phyloP scores from a whole-genome alignment of 176 grass and related monocot species.

The Echinochloa phyllopogon region DNA sequence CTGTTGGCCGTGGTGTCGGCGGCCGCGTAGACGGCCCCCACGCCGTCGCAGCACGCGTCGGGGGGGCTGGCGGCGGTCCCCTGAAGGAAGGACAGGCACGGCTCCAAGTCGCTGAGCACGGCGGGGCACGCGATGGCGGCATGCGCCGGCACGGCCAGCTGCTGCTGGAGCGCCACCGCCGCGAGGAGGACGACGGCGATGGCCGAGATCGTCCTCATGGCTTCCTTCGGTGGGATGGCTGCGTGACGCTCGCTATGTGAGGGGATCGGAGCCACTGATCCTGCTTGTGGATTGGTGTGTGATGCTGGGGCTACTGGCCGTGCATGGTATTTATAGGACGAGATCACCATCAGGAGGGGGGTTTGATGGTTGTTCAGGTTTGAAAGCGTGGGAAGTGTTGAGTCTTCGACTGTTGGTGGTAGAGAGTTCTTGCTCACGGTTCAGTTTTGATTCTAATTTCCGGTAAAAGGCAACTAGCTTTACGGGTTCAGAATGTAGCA shows the following conservation, averaged over 20 bases:
- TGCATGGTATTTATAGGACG: constrained; percentile 31
- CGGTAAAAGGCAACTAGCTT: background rate
- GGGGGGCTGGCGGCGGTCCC: constrained; percentile 18
- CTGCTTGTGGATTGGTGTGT: background rate
- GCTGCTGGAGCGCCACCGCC: constrained; percentile 13
- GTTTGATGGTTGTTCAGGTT: background rate
- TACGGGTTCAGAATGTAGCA: background rate
- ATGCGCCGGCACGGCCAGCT: constrained; percentile 1
- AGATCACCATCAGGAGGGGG: background rate
- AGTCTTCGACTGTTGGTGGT: background rate
- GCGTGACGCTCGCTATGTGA: too few relatives aligned
- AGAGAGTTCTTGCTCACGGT: background rate
- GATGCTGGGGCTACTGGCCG: background rate
- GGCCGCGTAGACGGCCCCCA: constrained; percentile 26
- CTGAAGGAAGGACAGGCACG: constrained; percentile 51
- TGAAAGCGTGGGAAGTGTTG: background rate
- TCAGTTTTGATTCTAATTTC: background rate
- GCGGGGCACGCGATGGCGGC: constrained; percentile 35
- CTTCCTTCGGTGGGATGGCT: background rate
- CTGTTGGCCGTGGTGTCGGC: constrained; percentile 20
- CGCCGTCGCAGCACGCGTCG: constrained; percentile 49
- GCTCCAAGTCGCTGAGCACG: constrained; percentile 24
- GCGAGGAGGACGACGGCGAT: constrained; percentile 14
- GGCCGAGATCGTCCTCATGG: constrained; percentile 33
- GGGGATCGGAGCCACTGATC: too few relatives aligned